Evolutionary conservation across 495 filamentous ascomycete species (phyloP), one percentile per base, ranked within the genome.

Genomic region (Amphirosellinia nigrospora): DNA sequence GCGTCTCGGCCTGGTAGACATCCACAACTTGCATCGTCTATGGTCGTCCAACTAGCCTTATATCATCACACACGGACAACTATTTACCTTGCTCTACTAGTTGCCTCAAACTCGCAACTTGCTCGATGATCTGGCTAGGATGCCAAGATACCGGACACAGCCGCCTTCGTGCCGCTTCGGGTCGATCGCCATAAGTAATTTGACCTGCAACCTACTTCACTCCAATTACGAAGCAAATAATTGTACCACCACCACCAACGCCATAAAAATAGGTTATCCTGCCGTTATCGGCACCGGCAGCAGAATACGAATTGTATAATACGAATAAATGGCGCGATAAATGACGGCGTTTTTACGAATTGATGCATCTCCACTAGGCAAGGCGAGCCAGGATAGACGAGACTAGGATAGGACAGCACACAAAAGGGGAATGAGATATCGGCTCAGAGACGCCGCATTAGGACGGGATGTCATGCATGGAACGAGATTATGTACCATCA

Each of bases 161-260:
- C 16, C 28, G 32, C 30, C n/a, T 28, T 46, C 45, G 4, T 34
- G 5, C n/a, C 15, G 43, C n/a, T 50, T 21, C n/a, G 7, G 4
- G 28, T 34, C 4, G 4, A 41, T 21, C 21, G 6, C 32, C 45
- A 28, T 36, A 38, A 34, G 38, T 38, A 3, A 3, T 4, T 23
- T 19, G 16, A 4, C 43, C 19, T 6, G 21, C 9, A 39, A 32
- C 28, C 19, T 13, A 67, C 15, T 19, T 62, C 4, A 2, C 55
- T n/a, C 41, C 23, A 45, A 30, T 39, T 53, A 62, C 9, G 23
- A 30, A 28, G 19, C 26, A 16, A 50, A 41, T 45, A 2, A 53
- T 45, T 68, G 66, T 62, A 69, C 56, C 32, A 67, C 21, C 39
- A 59, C n/a, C 45, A 55, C 21, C 36, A 53, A 23, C 0, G 23